Conservation (phyloP, 2,329 filamentous ascomycete genomes). For the Apiospora kogelbergensis region DNA sequence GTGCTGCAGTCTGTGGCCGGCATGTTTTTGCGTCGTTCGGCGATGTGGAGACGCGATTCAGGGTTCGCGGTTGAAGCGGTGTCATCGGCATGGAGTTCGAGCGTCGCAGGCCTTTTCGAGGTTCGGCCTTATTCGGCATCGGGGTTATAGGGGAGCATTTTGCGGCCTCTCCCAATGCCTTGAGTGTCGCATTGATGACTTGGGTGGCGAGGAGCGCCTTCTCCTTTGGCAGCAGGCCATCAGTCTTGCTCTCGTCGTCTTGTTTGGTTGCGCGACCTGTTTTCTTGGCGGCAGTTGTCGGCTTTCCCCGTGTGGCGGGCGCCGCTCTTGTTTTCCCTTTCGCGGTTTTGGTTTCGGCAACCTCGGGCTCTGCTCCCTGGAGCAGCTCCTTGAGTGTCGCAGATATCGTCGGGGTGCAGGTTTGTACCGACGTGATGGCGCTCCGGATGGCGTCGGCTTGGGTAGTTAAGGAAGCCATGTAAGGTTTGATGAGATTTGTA, state of each 20-base stretch:
- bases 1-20: slow-evolving; percentile 22
- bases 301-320: not conserved
- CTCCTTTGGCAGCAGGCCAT: slow-evolving; percentile 55
- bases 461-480: slow-evolving; percentile 44
- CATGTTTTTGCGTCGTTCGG: slow-evolving; percentile 35
- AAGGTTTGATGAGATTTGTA: slow-evolving; percentile 20
- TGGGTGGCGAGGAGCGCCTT: slow-evolving; percentile 69
- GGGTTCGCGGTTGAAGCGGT: slow-evolving; percentile 59
- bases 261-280: slow-evolving; percentile 21
- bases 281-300: not conserved
- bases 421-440: slow-evolving; percentile 52
- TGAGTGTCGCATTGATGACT: slow-evolving; percentile 69
- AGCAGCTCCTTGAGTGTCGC: slow-evolving; percentile 49
- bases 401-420: slow-evolving; percentile 51
- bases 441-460: slow-evolving; percentile 52
- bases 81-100: slow-evolving; percentile 60
- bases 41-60: slow-evolving; percentile 60
- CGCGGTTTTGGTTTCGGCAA: slow-evolving; percentile 28
- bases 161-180: slow-evolving; percentile 65
- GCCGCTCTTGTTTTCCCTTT: slow-evolving; percentile 28
- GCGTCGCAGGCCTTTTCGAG: slow-evolving; percentile 47
- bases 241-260: slow-evolving; percentile 32
- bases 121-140: slow-evolving; percentile 32
- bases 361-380: slow-evolving; percentile 26
- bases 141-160: slow-evolving; percentile 44